A percentile compares a stretch with the other conserved stretches of the same genome.
These are phyloP conservation scores for Tuber melanosporum DNA, from an alignment of 495 filamentous ascomycete genomes.

Conservation along the genomic window DNA sequence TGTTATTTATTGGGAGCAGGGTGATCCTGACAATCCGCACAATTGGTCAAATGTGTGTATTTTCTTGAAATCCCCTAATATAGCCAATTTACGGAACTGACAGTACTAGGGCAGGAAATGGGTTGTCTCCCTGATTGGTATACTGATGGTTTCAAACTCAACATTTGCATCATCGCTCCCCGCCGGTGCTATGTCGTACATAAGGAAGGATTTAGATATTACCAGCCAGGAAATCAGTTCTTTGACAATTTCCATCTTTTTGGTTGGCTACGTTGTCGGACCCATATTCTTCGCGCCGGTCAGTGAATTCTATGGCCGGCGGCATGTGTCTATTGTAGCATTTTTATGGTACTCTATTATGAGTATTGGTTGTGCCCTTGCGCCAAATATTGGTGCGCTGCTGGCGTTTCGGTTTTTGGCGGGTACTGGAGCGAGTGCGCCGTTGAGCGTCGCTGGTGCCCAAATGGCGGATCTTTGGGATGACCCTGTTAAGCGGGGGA, in stretches of 20 bases:
- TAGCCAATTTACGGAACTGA: slow-evolving; percentile 6
- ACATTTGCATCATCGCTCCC: slow-evolving; percentile 52
- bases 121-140: slow-evolving; percentile 47
- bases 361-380: slow-evolving; percentile 51
- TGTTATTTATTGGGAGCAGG: slow-evolving; percentile 44
- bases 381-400: slow-evolving; percentile 49
- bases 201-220: slow-evolving; percentile 47
- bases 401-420: slow-evolving; percentile 51
- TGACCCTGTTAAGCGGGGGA: slow-evolving; percentile 48
- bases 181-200: slow-evolving; percentile 48
- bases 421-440: slow-evolving; percentile 50
- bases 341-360: slow-evolving; percentile 48
- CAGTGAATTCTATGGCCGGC: slow-evolving; percentile 51
- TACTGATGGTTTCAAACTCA: slow-evolving; percentile 51
- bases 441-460: slow-evolving; percentile 49
- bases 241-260: slow-evolving; percentile 51
- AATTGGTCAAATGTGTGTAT: slow-evolving; percentile 46
- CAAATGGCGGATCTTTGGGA: slow-evolving; percentile 52
- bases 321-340: slow-evolving; percentile 48
- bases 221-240: slow-evolving; percentile 45
- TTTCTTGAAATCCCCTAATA: neutral
- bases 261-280: slow-evolving; percentile 51
- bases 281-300: slow-evolving; percentile 51
- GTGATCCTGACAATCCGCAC: slow-evolving; percentile 50
- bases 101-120: slow-evolving; percentile 39